Percentiles rank a stretch among this genome's conserved stretches.
Conservation (phyloP, 1,284 basidiomycete species). For the Cryptococcus hybrid region DNA sequence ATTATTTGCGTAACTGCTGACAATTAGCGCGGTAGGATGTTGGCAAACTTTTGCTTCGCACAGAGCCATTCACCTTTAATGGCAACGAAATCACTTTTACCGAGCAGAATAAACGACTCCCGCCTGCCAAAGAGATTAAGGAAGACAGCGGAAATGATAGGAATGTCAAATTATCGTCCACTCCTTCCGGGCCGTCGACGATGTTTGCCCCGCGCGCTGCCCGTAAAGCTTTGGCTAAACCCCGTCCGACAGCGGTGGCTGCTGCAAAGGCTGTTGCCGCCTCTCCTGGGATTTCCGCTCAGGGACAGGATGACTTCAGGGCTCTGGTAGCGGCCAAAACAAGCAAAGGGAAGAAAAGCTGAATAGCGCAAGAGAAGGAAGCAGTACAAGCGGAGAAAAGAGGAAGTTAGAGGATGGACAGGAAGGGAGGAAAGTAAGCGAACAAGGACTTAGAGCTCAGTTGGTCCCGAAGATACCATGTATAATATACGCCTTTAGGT, state of each 20-base stretch:
- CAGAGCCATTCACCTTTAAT: constrained; percentile 67
- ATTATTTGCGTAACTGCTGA: not conserved
- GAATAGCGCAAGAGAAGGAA: constrained; percentile 4
- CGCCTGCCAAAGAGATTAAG: not conserved
- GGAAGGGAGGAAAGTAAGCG: constrained; percentile 1
- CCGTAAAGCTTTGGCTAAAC: constrained; percentile 32
- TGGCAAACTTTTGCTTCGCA: constrained; percentile 64
- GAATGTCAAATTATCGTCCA: not conserved
- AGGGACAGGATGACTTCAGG: constrained; percentile 41
- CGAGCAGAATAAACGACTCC: constrained; percentile 9
- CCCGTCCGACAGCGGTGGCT: constrained; percentile 18
- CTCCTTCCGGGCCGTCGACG: constrained; percentile 1
- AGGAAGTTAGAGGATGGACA: constrained; percentile 17
- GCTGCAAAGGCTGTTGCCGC: constrained; percentile 9
- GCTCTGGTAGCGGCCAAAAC: constrained; percentile 43
- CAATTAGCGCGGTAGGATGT: constrained; percentile 60
- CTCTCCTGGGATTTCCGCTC: constrained; percentile 7
- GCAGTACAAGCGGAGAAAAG: constrained; percentile 13
- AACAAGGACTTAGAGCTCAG: not conserved
- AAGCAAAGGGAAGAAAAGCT: constrained; percentile 29
- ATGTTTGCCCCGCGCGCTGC: constrained; percentile 33
- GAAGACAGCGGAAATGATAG: not conserved
- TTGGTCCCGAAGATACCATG: no score
- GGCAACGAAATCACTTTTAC: constrained; percentile 41
- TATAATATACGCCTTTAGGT: no score